Evolutionary conservation across 1,284 basidiomycete species (phyloP).

Genomic region (Ganoderma boninense): DNA sequence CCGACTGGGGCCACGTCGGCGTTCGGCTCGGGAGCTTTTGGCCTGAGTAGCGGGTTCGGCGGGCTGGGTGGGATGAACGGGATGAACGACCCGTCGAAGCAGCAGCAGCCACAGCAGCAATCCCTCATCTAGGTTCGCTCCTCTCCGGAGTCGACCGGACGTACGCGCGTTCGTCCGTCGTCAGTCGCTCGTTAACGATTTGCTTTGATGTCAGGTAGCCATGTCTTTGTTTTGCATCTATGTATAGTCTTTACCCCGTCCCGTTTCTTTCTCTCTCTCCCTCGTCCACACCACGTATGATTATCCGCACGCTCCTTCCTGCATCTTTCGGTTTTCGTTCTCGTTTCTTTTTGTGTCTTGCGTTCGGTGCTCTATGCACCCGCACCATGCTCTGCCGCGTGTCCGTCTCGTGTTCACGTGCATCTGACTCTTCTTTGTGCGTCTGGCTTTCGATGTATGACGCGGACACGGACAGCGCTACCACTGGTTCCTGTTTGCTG

Average conservation of each 20-base stretch:
- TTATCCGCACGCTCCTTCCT: neutral
- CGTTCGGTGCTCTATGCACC: neutral
- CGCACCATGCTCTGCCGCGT: neutral
- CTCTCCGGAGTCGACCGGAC: too few species aligned
- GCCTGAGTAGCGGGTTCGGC: constrained; percentile 25
- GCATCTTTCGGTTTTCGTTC: neutral
- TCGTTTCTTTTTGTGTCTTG: neutral
- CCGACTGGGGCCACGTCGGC: constrained; percentile 23
- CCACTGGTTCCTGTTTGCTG: neutral
- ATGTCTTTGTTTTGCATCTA: constrained; percentile 1
- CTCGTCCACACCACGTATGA: neutral
- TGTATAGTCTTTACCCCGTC: neutral
- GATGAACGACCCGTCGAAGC: constrained; percentile 35
- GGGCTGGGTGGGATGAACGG: constrained; percentile 18
- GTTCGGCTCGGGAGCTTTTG: constrained; percentile 22
- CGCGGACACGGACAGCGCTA: neutral
- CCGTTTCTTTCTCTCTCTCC: neutral
- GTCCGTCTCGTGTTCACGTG: neutral
- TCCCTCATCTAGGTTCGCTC: constrained; percentile 47
- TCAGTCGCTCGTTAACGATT: neutral
- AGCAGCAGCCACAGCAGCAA: constrained; percentile 42
- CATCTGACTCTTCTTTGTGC: neutral
- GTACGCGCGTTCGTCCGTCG: neutral
- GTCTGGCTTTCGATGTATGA: neutral
- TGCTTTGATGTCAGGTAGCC: constrained; percentile 5